A percentile compares a stretch with the other conserved stretches of the same genome.
phyloP scores from a whole-genome alignment of 2,329 filamentous ascomycete species.

The Fusarium tanahbumbuense region DNA sequence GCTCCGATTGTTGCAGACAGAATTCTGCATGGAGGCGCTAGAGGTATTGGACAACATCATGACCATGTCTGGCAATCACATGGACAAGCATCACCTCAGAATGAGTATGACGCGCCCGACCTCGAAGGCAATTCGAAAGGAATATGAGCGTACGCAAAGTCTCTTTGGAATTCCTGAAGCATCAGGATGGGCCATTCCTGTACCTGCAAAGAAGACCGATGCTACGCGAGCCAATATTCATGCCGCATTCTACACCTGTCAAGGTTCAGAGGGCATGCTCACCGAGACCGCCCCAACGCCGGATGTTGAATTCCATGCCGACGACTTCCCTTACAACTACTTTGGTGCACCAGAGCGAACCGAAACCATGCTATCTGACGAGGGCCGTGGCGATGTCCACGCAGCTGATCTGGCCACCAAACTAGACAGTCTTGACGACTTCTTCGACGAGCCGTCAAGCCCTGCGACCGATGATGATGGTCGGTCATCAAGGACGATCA shows the following conservation, averaged over 20 bases:
- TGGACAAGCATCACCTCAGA: slow-evolving; percentile 92
- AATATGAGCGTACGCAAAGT: slow-evolving; percentile 94
- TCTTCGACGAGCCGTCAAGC: slow-evolving; percentile 77
- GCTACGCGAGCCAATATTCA: slow-evolving; percentile 92
- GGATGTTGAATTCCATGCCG: slow-evolving; percentile 91
- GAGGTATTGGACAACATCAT: slow-evolving; percentile 95
- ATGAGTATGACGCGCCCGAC: slow-evolving; percentile 98
- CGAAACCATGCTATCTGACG: slow-evolving; percentile 93
- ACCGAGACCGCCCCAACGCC: slow-evolving; percentile 76
- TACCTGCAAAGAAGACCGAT: slow-evolving; percentile 89
- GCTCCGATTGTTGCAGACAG: slow-evolving; percentile 87
- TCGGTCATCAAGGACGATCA: slow-evolving; percentile 71
- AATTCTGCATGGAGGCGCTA: slow-evolving; percentile 91
- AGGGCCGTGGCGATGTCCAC: slow-evolving; percentile 75
- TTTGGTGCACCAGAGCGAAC: slow-evolving; percentile 79
- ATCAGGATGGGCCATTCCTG: slow-evolving; percentile 94
- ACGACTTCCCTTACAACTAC: slow-evolving; percentile 87
- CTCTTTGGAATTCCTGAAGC: slow-evolving; percentile 96
- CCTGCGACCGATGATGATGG: slow-evolving; percentile 69
- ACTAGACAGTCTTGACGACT: slow-evolving; percentile 82
- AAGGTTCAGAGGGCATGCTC: slow-evolving; percentile 69
- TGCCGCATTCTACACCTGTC: slow-evolving; percentile 94
- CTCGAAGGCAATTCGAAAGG: slow-evolving; percentile 86
- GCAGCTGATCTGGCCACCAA: slow-evolving; percentile 82
- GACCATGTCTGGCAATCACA: slow-evolving; percentile 89